These are phyloP conservation scores for Botrytis byssoidea DNA, from an alignment of 2,329 filamentous ascomycete genomes.

Conservation along the genomic window DNA sequence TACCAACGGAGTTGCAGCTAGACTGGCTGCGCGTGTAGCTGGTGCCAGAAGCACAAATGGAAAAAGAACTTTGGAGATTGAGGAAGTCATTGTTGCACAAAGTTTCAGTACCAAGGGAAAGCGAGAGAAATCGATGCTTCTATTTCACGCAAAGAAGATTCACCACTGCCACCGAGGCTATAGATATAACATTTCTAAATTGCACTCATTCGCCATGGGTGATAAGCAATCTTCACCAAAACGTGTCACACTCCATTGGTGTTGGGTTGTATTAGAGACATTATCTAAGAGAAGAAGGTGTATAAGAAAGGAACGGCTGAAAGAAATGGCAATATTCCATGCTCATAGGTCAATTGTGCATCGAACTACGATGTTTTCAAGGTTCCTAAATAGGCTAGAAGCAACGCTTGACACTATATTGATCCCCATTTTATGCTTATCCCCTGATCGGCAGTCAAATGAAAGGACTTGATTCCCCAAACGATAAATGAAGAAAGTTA, in stretches of 20 bases:
- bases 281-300: conserved; percentile 18
- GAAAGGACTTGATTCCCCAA: conserved; percentile 5
- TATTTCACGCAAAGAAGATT: neutral
- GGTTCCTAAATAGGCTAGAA: conserved; percentile 1
- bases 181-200: conserved; percentile 16
- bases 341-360: conserved; percentile 20
- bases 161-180: neutral
- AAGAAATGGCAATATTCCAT: neutral
- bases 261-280: neutral
- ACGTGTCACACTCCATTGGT: conserved; percentile 13
- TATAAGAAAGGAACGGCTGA: neutral
- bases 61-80: conserved; percentile 10
- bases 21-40: conserved; percentile 18
- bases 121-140: conserved; percentile 15
- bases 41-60: conserved; percentile 18
- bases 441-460: conserved; percentile 21
- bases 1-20: conserved; percentile 30
- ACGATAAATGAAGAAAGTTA: neutral
- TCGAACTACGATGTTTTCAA: conserved; percentile 13
- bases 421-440: conserved; percentile 5
- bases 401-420: neutral
- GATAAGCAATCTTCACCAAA: conserved; percentile 19
- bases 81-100: conserved; percentile 10
- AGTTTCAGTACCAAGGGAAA: neutral
- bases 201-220: neutral